phyloP scores from a whole-genome alignment of 2,329 filamentous ascomycete genomes.

The Macrophomina tecta region DNA sequence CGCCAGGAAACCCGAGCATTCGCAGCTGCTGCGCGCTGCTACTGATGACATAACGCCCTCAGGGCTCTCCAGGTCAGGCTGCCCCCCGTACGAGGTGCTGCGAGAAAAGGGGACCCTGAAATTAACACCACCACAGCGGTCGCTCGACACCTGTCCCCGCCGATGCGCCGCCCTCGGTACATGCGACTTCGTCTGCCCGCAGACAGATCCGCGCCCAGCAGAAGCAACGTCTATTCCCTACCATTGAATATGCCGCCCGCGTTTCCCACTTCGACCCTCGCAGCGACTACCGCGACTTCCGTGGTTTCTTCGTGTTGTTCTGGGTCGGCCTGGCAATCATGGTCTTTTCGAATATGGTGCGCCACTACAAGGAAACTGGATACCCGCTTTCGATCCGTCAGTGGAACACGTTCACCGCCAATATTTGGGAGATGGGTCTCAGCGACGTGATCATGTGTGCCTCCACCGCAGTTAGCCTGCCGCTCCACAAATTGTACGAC shows the following conservation, averaged over 20 bases:
- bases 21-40: conserved; percentile 44
- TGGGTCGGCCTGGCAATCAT: conserved; percentile 98
- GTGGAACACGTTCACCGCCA: conserved; percentile 85
- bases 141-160: conserved; percentile 81
- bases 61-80: conserved; percentile 43
- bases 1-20: conserved; percentile 43
- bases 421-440: conserved; percentile 83
- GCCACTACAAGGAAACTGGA: conserved; percentile 93
- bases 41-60: conserved; percentile 42
- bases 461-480: conserved; percentile 73
- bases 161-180: conserved; percentile 91
- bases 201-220: conserved; percentile 83
- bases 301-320: conserved; percentile 97
- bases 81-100: too few species aligned
- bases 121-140: conserved; percentile 61
- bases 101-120: conserved; percentile 16
- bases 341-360: conserved; percentile 91
- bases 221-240: conserved; percentile 85
- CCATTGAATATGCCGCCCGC: conserved; percentile 86
- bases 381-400: conserved; percentile 84
- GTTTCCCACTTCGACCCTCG: conserved; percentile 94
- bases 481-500: conserved; percentile 73
- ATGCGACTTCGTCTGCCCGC: conserved; percentile 82
- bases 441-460: conserved; percentile 86
- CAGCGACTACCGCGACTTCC: conserved; percentile 92